These are phyloP conservation scores for Imleria badia DNA, from an alignment of 768 basidiomycete species.

Conservation along the genomic window DNA sequence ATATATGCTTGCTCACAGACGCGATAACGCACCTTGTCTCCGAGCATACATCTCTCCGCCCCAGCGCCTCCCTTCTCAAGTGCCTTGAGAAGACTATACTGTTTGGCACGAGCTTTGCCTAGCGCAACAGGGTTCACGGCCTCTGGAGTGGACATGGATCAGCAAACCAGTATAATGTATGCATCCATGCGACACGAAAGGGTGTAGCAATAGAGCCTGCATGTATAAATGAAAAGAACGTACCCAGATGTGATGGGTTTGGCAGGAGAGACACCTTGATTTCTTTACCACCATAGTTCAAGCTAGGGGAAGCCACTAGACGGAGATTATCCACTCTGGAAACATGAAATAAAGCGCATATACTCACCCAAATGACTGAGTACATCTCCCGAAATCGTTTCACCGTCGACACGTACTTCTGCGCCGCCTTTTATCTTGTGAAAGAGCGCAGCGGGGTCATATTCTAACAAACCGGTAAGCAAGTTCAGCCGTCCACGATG, in stretches of 20 bases:
- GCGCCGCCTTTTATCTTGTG: conserved; percentile 83
- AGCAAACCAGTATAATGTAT: background rate
- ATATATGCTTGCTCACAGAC: background rate
- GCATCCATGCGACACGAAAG: background rate
- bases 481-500: conserved; percentile 87
- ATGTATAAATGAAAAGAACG: conserved; percentile 1
- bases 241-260: conserved; percentile 77
- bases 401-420: conserved; percentile 59
- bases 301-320: conserved; percentile 69
- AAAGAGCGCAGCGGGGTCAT: conserved; percentile 75
- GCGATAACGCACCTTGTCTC: conserved; percentile 28
- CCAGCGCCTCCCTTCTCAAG: conserved; percentile 39
- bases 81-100: conserved; percentile 76
- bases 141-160: conserved; percentile 42
- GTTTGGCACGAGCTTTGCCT: conserved; percentile 89
- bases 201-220: background rate
- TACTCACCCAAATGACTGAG: conserved; percentile 76
- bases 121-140: conserved; percentile 86
- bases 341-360: conserved; percentile 1
- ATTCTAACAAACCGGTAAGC: no score
- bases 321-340: background rate
- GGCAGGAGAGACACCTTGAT: conserved; percentile 78
- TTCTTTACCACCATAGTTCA: conserved; percentile 47
- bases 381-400: conserved; percentile 78
- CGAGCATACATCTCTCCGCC: conserved; percentile 28